These are phyloP conservation scores for Neurospora sp. DNA, from an alignment of 495 filamentous ascomycete species.

Conservation along the genomic window DNA sequence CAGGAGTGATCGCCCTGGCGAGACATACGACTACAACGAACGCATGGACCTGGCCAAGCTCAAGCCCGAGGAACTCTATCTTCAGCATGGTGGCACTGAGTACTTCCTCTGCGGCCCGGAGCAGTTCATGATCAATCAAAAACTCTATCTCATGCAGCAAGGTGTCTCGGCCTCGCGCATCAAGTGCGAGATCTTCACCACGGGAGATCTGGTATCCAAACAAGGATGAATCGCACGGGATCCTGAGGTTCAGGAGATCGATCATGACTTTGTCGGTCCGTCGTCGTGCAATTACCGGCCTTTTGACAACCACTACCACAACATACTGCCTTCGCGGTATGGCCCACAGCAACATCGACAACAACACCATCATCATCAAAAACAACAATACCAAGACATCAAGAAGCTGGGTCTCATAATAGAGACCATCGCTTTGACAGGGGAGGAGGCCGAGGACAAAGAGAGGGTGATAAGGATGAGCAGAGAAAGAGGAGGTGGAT, in stretches of 20 bases:
- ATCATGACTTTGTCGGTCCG: not conserved
- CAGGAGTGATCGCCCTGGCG: slow-evolving; percentile 38
- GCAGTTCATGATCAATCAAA: slow-evolving; percentile 52
- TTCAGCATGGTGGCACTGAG: slow-evolving; percentile 41
- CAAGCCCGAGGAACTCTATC: slow-evolving; percentile 38
- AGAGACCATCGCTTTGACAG: not conserved
- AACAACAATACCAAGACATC: not conserved
- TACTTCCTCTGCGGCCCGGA: slow-evolving; percentile 65
- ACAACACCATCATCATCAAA: not conserved
- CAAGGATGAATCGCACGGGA: not conserved
- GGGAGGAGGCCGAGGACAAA: not conserved
- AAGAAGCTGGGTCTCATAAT: not conserved
- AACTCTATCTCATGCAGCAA: slow-evolving; percentile 35
- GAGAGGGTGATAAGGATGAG: not conserved
- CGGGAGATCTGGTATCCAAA: slow-evolving; percentile 35
- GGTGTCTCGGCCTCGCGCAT: slow-evolving; percentile 46
- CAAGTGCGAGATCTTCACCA: slow-evolving; percentile 61
- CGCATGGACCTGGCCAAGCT: slow-evolving; percentile 47
- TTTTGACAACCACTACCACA: not conserved
- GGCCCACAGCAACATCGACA: not conserved
- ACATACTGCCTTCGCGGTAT: not conserved
- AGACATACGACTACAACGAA: slow-evolving; percentile 45
- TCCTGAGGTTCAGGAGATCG: not conserved
- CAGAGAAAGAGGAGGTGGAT: not conserved
- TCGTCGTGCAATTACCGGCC: not conserved